A percentile compares a stretch with the other conserved stretches of the same genome.
These are phyloP conservation scores for Gossypium australe DNA, from an alignment of 345 rosid genomes.

Conservation along the genomic window DNA sequence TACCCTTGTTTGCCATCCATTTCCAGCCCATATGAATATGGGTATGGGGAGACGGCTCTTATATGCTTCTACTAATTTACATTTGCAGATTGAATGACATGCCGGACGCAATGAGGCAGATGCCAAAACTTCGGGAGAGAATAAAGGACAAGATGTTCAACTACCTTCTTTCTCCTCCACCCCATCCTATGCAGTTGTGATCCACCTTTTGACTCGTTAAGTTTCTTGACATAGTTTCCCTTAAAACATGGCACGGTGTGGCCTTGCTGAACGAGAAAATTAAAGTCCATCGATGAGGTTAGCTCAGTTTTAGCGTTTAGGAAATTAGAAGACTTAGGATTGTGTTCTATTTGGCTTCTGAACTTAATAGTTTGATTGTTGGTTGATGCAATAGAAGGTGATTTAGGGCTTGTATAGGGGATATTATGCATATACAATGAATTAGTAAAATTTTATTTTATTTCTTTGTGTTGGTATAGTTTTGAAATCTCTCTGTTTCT, in stretches of 20 bases:
- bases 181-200: slow-evolving; percentile 25
- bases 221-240: background rate
- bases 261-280: background rate
- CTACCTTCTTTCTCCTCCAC: slow-evolving; percentile 32
- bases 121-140: slow-evolving; percentile 59
- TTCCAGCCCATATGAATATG: background rate
- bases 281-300: background rate
- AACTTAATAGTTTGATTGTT: background rate
- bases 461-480: background rate
- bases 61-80: background rate
- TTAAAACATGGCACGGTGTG: background rate
- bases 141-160: slow-evolving; percentile 45
- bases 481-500: too few relatives aligned
- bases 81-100: slow-evolving; percentile 47
- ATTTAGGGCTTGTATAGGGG: background rate
- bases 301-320: background rate
- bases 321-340: background rate
- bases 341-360: background rate
- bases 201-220: background rate
- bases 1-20: background rate
- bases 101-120: slow-evolving; percentile 62
- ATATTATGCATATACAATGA: background rate
- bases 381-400: background rate
- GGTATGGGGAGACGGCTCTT: background rate
- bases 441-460: background rate